phyloP scores from a whole-genome alignment of 116 monocot species.

The Trichopus zeylanicus region DNA sequence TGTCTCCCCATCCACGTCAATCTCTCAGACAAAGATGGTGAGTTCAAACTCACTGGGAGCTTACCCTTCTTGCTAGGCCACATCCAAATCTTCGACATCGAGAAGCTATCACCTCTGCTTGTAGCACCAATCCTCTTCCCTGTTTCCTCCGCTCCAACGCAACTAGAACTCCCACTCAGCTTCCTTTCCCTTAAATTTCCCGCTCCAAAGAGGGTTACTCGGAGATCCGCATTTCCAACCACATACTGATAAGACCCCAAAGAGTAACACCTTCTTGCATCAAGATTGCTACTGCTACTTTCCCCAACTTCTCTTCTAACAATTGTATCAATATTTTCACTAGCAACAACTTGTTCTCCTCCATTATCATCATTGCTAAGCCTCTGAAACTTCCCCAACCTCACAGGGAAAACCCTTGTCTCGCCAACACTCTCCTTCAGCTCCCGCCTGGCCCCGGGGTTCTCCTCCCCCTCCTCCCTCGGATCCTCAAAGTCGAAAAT shows the following conservation, averaged over 20 bases:
- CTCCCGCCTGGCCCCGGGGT: too few species aligned
- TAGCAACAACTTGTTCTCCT: slow-evolving; percentile 1
- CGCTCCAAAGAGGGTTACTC: slow-evolving; percentile 25
- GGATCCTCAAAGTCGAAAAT: slow-evolving; percentile 44
- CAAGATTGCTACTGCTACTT: slow-evolving; percentile 58
- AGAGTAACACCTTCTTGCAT: slow-evolving; percentile 71
- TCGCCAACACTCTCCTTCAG: slow-evolving; percentile 20
- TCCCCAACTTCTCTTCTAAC: slow-evolving; percentile 44
- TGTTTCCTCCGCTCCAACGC: slow-evolving; percentile 21
- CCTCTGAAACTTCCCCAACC: slow-evolving; percentile 61
- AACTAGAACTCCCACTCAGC: slow-evolving; percentile 1
- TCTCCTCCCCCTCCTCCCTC: slow-evolving; percentile 24
- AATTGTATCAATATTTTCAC: neutral
- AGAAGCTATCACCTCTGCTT: slow-evolving; percentile 75
- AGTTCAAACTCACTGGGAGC: slow-evolving; percentile 27
- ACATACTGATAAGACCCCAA: slow-evolving; percentile 79
- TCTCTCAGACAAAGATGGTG: slow-evolving; percentile 3
- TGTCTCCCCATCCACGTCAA: slow-evolving; percentile 19
- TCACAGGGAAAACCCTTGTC: slow-evolving; percentile 52
- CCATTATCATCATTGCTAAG: slow-evolving; percentile 4
- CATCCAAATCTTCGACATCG: slow-evolving; percentile 80
- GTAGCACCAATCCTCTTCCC: slow-evolving; percentile 44
- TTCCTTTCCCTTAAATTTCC: slow-evolving; percentile 15
- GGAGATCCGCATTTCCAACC: slow-evolving; percentile 35
- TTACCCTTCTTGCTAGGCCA: slow-evolving; percentile 59